Evolutionary conservation across 257 asterid species (phyloP), one percentile per base, ranked within the genome.

Genomic region (Lycium barbarum): DNA sequence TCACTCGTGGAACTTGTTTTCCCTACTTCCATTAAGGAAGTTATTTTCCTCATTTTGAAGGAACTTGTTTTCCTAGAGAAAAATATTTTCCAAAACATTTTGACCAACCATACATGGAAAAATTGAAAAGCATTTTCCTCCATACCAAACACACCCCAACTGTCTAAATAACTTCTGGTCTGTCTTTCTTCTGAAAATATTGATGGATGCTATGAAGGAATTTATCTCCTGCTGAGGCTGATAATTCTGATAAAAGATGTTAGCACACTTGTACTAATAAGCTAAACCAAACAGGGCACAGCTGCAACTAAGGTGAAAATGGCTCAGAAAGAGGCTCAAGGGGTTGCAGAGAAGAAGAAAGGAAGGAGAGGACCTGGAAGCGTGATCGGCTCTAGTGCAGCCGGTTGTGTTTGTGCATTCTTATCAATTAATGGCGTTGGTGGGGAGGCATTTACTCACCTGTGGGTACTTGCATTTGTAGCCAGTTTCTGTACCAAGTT

Each of bases 281-380:
- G 81, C 85, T 84, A 59, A 55, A 83, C 65, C 86, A 88, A 78
- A 74, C 89, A 96, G 99, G 99, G 99, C 38, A 96, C 99, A 0
- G 98, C 94, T 0, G 98, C 85, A 36, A 96, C 99, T 2, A 96
- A 95, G 90, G 97, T 96, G 90, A 96, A 96, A 91, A 93, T 96
- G 98, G 96, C 94, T 78, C 93, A 96, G 90, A 96, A 96, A 92
- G 99, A 96, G 88, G 96, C 98, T 61, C 96, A 93, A 85, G 99
- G 99, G 43, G 90, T 96, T 84, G 98, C 99, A 13, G 99, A 96
- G 95, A 96, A 96, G 92, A 90, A 91, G 86, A 93, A 87, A 85
- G 99, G 99, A 82, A 91, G 98, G 91, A 90, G 99, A 90, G 99
- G 99, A 51, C 97, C 97, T 1, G 98, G 94, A 65, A 96, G 99